phyloP scores from a whole-genome alignment of 2,329 filamentous ascomycete genomes.

The Xylariomycetidae sp. region DNA sequence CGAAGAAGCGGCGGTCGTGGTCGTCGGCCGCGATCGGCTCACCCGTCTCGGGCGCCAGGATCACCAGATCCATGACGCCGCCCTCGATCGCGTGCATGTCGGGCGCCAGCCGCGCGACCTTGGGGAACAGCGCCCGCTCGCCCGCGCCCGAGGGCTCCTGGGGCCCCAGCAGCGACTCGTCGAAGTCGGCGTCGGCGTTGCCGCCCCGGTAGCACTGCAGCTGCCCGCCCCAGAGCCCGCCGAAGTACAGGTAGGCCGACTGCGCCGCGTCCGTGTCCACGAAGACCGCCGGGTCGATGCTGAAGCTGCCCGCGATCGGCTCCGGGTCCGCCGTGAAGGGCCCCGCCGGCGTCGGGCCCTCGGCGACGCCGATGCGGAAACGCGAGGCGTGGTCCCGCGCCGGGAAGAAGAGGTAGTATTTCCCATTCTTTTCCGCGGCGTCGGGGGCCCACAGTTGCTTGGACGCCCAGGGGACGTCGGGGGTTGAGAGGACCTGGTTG shows the following conservation, averaged over 20 bases:
- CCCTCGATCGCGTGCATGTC: constrained; percentile 62
- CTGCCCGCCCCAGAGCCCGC: constrained; percentile 77
- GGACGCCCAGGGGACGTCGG: constrained; percentile 69
- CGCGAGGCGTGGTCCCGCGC: constrained; percentile 61
- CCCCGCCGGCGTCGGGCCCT: constrained; percentile 58
- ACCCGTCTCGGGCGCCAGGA: constrained; percentile 59
- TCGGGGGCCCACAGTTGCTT: constrained; percentile 82
- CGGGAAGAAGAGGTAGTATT: constrained; percentile 75
- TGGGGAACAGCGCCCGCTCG: constrained; percentile 57
- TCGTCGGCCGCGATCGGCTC: constrained; percentile 59
- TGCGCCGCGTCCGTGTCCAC: constrained; percentile 60
- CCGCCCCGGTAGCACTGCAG: constrained; percentile 67
- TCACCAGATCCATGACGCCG: constrained; percentile 54
- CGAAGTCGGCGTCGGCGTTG: constrained; percentile 42
- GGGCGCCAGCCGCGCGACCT: constrained; percentile 58
- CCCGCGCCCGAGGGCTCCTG: constrained; percentile 55
- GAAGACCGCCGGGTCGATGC: constrained; percentile 72
- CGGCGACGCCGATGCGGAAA: constrained; percentile 72
- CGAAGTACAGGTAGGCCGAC: constrained; percentile 66
- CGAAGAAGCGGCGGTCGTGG: constrained; percentile 73
- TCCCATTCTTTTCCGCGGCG: constrained; percentile 57
- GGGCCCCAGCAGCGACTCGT: constrained; percentile 47
- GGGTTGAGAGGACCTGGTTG: constrained; percentile 47
- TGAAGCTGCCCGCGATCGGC: constrained; percentile 65
- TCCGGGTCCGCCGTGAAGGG: constrained; percentile 64